Evolutionary conservation across 1,284 basidiomycete genomes (phyloP), one percentile per base, ranked within the genome.

Genomic region (Mycena sp.): DNA sequence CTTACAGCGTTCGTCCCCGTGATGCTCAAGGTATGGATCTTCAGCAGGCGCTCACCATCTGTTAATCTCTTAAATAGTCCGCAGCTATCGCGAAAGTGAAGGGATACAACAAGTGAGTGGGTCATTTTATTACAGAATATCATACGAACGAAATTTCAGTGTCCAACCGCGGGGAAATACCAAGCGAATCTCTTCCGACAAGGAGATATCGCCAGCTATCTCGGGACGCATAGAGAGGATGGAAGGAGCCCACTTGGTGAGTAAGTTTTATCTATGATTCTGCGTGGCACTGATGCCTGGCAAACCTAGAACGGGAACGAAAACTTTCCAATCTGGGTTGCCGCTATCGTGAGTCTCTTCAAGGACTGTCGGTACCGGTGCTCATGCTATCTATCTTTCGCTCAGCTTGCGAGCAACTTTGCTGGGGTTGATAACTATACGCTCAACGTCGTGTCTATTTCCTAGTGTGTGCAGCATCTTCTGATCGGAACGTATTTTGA

Each of bases 211-310:
- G 6, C 69, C 74, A 2, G 72, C 73, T 16, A 23, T 78, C 1
- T 65, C 69, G 11, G 75, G 72, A 2, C 72, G 69, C 6, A 69
- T 76, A 3, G 70, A 72, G 32, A 70, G 78, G 21, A 75, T 80
- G 73, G 77, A 79, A 48, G 79, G 73, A 7, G 78, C 80, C 3
- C 79, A 81, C 60, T 21, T 71, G 57, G 76, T 76, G 38, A 40
- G 71, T 66, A 49, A n/a, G 21, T 53, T 28, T 30, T 26, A n/a
- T 56, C 2, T 32, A 40, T 29, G 19, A 38, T 43, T 6, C 29
- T n/a, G 30, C 4, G n/a, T 41, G 25, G 19, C 21, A 40, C 9
- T 35, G 2, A 46, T 58, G 21, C 25, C 32, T 4, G 12, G 37
- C 11, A 9, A 17, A 38, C 17, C 9, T 57, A 80, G 77, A 81